Evolutionary conservation across 2,329 filamentous ascomycete genomes (phyloP), one percentile per base, ranked within the genome.

Genomic region (Elsinoe ampelina): DNA sequence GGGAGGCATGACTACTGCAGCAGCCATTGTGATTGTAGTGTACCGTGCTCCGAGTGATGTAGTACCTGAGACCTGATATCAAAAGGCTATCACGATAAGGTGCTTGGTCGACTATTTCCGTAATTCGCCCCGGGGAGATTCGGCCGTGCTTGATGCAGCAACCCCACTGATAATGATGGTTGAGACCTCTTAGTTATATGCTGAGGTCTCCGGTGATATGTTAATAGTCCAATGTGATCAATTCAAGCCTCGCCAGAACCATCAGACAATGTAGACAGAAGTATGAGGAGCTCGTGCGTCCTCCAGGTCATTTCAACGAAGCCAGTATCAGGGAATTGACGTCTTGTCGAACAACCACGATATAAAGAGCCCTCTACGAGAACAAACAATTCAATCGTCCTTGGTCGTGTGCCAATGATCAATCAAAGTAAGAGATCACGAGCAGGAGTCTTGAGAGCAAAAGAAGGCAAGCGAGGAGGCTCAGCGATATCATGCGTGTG

Each of bases 1-100:
- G 59, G 73, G 72, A 62, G 75, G 74, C 63, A 75, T 72, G 62
- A 74, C 71, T 63, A 77, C 72, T 61, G 71, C 73, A 58, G 75
- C 72, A 63, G 74, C 73, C 74, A 77, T 76, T 65, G 47, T 61
- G 58, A 34, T 6, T 41, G 36, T 12, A 32, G 30, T 34, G 17
- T 34, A 30, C 22, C 19, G n/a, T 20, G 8, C 47, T 15, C n/a
- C 20, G 38, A n/a, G 30, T 59, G 51, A 39, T 43, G 17, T 42
- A 55, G 60, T 45, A 54, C 51, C 42, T 32, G 43, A 54, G 57
- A 43, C 48, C 38, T 32, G 34, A 56, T 55, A 43, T 54, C 20
- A 56, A 51, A 34, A 38, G 48, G 34, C 47, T 30, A 41, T 13
- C 30, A 30, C 43, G 56, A 47, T 45, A 41, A 55, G 56, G 51